Evolutionary conservation across 495 filamentous ascomycete species (phyloP).

Genomic region (Daldinia vernicosa): DNA sequence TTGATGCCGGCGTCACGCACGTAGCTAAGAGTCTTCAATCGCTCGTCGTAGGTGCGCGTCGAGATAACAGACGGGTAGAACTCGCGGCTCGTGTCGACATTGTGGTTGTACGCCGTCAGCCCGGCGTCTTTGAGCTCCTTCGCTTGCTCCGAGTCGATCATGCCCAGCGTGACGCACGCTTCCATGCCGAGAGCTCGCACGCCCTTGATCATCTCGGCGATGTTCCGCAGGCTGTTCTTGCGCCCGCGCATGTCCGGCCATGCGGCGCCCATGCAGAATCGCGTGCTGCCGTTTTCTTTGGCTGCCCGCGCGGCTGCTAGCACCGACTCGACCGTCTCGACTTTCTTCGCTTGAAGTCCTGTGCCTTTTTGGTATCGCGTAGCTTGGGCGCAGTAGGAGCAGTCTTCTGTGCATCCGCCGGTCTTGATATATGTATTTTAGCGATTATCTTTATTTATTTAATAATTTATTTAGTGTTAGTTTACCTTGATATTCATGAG

Average conservation of each 20-base stretch:
- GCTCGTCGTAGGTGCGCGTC: conserved; percentile 83
- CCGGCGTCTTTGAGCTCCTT: conserved; percentile 82
- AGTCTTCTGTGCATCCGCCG: conserved; percentile 89
- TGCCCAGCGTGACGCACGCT: conserved; percentile 85
- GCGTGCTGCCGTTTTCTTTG: conserved; percentile 79
- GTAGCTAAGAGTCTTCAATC: conserved; percentile 74
- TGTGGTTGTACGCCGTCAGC: conserved; percentile 89
- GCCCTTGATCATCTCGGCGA: conserved; percentile 82
- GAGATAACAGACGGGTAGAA: conserved; percentile 84
- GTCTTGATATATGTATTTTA: conserved; percentile 51
- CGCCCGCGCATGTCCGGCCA: conserved; percentile 92
- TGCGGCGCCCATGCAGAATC: conserved; percentile 92
- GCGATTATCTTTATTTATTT: neutral
- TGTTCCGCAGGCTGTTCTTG: conserved; percentile 77
- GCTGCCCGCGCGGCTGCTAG: conserved; percentile 78
- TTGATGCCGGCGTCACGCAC: conserved; percentile 85
- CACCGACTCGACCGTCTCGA: conserved; percentile 79
- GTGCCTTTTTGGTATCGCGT: conserved; percentile 81
- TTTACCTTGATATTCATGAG: conserved; percentile 85
- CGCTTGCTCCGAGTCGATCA: conserved; percentile 82
- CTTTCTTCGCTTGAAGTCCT: conserved; percentile 78
- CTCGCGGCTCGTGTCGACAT: conserved; percentile 86
- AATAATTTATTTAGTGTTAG: neutral
- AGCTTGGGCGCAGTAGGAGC: conserved; percentile 88
- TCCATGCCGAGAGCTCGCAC: conserved; percentile 85